Base-by-base conservation (phyloP, 176 grass and related monocot genomes). In the Musa beccarii region DNA sequence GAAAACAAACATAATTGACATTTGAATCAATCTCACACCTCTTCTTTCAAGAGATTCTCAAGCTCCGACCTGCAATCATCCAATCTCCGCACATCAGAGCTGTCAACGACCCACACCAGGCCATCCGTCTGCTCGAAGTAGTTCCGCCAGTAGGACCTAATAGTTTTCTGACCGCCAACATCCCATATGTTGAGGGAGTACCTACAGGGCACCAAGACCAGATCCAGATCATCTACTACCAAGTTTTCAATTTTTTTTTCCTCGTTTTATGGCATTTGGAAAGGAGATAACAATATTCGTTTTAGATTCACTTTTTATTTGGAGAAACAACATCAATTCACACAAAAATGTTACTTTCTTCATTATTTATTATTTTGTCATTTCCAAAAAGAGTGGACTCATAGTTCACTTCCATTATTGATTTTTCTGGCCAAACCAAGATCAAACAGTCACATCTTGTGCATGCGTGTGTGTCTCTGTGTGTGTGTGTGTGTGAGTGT, bases 51-150 rank as follows among this genome's bases (percentile, higher is more conserved):
- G 51, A 97, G 88, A 84, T 91, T 93, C 80, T 93, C 90, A 75
- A 97, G 90, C 85, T 97, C 90, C 64, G 82, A 82, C 73, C 79
- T 81, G 65, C 94, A 93, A 81, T 97, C 88, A 61, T 97, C 86
- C 69, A 93, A 85, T 72, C 90, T 84, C 59, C 94, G 62, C 16
- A 91, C 77, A 71, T 97, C 94, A 52, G 88, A 93, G 77, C 88
- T 93, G 82, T 97, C 94, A 61, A 91, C 88, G 13, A 97, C 90
- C 94, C 90, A 97, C 62, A 93, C 86, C 57, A 97, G 57, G 4
- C 88, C 90, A 80, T 93, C 90, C n/a, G 88, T 91, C 79, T 97
- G 90, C 80, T 97, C 94, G 75, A 97, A 97, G 73, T 97, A 93
- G 86, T 97, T 97, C 59, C 90, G 85, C 94, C 94, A 97, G 66